A percentile compares a stretch with the other conserved stretches of the same genome.
Evolutionary conservation across 306 rosid species (phyloP).

Genomic region (Vachellia pachyceras): DNA sequence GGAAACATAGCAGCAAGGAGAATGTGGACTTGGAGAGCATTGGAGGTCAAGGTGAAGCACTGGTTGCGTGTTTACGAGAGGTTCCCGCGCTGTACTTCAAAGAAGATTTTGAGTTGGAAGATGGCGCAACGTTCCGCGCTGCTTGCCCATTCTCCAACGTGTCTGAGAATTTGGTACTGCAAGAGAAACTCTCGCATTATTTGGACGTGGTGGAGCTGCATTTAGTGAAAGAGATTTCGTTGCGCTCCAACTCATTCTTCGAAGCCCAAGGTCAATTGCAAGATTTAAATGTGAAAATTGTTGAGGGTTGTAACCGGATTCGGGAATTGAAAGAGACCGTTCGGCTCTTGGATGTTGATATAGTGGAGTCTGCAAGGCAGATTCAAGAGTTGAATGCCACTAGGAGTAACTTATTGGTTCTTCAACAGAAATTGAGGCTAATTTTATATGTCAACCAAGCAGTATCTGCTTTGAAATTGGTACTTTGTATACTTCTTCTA

Average conservation of each 20-base stretch:
- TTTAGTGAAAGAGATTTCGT: constrained; percentile 92
- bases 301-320: constrained; percentile 79
- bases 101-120: constrained; percentile 91
- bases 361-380: constrained; percentile 83
- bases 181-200: constrained; percentile 95
- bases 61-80: constrained; percentile 92
- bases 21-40: constrained; percentile 56
- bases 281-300: constrained; percentile 85
- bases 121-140: constrained; percentile 86
- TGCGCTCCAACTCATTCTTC: constrained; percentile 95
- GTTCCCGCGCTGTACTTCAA: constrained; percentile 95
- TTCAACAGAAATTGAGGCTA: constrained; percentile 86
- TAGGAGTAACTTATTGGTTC: constrained; percentile 77
- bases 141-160: constrained; percentile 84
- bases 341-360: constrained; percentile 81
- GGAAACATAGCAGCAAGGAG: constrained; percentile 75
- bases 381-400: constrained; percentile 82
- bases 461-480: constrained; percentile 92
- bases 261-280: constrained; percentile 96
- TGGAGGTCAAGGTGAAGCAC: constrained; percentile 85
- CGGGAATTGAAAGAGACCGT: constrained; percentile 84
- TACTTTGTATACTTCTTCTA: constrained; percentile 30
- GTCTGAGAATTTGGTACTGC: constrained; percentile 71
- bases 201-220: constrained; percentile 95
- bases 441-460: constrained; percentile 94